These are phyloP conservation scores for Monosporascus sp. DNA, from an alignment of 2,329 filamentous ascomycete species.

Conservation along the genomic window DNA sequence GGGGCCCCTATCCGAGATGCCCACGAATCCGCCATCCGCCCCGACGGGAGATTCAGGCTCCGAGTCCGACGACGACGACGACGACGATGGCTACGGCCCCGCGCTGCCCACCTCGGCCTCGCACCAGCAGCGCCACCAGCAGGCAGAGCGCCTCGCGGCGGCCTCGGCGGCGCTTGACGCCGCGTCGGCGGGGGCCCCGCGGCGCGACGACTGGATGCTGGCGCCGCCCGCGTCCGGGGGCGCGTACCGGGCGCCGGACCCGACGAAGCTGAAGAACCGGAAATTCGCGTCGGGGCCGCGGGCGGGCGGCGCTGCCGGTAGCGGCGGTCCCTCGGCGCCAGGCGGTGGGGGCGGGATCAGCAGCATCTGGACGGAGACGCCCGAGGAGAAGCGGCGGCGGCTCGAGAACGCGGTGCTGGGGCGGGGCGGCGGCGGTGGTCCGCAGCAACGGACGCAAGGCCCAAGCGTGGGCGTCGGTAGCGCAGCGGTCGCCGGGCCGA, in stretches of 20 bases:
- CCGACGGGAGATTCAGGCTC: conserved; percentile 18
- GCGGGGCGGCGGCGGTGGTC: conserved; percentile 43
- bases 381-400: conserved; percentile 77
- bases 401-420: conserved; percentile 80
- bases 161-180: conserved; percentile 23
- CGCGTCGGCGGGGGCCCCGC: conserved; percentile 39
- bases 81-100: conserved; percentile 56
- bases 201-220: conserved; percentile 84
- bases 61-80: conserved; percentile 34
- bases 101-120: conserved; percentile 45
- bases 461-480: conserved; percentile 13
- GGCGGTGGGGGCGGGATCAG: conserved; percentile 45
- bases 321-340: conserved; percentile 16
- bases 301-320: conserved; percentile 24
- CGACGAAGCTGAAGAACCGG: conserved; percentile 74
- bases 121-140: conserved; percentile 21
- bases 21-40: conserved; percentile 12
- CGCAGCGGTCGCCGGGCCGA: conserved; percentile 33
- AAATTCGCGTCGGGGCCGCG: conserved; percentile 69
- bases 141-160: conserved; percentile 21
- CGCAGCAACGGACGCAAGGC: conserved; percentile 38
- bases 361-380: conserved; percentile 86
- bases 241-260: conserved; percentile 63
- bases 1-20: conserved; percentile 34
- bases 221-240: conserved; percentile 56